These are phyloP conservation scores for Ganoderma lucidum DNA, from an alignment of 1,284 basidiomycete species.

Conservation along the genomic window DNA sequence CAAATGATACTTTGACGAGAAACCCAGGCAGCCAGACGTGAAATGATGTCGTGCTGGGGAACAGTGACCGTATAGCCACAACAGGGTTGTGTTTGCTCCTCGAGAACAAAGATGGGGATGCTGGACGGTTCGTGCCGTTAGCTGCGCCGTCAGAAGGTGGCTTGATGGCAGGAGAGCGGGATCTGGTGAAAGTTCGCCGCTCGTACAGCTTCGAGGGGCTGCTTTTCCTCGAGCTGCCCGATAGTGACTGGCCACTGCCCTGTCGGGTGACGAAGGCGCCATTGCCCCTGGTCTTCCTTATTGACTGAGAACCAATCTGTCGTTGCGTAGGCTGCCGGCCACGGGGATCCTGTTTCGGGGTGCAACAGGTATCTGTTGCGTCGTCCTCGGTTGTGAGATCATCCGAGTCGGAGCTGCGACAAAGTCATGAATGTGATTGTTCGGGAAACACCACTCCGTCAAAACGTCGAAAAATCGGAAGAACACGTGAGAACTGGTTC, in stretches of 20 bases:
- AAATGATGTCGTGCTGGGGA: constrained; percentile 54
- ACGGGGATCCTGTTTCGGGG: constrained; percentile 42
- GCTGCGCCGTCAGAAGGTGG: constrained; percentile 35
- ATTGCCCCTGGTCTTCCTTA: constrained; percentile 14
- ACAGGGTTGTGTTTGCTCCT: constrained; percentile 34
- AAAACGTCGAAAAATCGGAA: not conserved
- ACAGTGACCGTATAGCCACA: constrained; percentile 42
- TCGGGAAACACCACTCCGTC: not conserved
- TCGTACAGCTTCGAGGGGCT: constrained; percentile 36
- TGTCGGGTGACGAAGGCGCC: constrained; percentile 26
- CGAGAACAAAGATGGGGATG: constrained; percentile 41
- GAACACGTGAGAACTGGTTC: not conserved
- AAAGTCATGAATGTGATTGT: not conserved
- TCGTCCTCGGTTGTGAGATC: constrained; percentile 52
- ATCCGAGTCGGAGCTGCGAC: constrained; percentile 54
- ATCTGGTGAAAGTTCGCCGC: constrained; percentile 59
- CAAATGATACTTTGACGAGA: constrained; percentile 56
- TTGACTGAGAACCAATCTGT: constrained; percentile 23
- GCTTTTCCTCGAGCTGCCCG: constrained; percentile 37
- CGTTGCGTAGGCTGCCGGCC: constrained; percentile 48
- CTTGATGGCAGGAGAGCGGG: constrained; percentile 59
- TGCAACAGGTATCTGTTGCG: constrained; percentile 50
- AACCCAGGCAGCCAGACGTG: constrained; percentile 52
- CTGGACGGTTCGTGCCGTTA: constrained; percentile 41
- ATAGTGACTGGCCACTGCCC: constrained; percentile 27